Conservation (phyloP, 495 filamentous ascomycete species). For the Podospora bellae-mahoneyi region DNA sequence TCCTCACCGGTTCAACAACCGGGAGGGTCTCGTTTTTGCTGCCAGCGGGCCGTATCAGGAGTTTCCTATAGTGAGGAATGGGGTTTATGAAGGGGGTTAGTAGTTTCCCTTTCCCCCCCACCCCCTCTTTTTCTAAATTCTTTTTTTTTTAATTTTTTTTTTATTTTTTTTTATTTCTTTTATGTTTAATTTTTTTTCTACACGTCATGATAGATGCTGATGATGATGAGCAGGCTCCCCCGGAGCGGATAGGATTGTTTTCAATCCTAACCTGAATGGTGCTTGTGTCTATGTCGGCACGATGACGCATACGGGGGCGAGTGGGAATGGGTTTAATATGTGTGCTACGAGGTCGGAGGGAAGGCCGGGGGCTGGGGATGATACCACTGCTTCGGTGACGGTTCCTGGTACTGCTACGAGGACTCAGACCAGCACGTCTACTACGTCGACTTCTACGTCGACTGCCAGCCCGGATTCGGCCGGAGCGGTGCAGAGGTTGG, state of each 20-base stretch:
- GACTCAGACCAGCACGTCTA: background rate
- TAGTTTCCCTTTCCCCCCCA: background rate
- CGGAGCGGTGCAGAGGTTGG: background rate
- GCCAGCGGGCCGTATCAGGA: slow-evolving; percentile 25
- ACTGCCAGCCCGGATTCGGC: slow-evolving; percentile 1
- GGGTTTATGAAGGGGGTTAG: slow-evolving; percentile 16
- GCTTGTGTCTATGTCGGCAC: slow-evolving; percentile 25
- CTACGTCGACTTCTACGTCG: background rate
- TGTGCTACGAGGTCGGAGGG: slow-evolving; percentile 9
- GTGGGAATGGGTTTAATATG: slow-evolving; percentile 19
- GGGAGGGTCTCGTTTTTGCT: slow-evolving; percentile 21
- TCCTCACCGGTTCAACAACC: slow-evolving; percentile 34
- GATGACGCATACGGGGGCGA: slow-evolving; percentile 33
- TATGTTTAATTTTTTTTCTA: no score
- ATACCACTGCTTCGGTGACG: background rate
- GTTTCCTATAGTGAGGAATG: slow-evolving; percentile 28
- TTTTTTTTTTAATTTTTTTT: no score
- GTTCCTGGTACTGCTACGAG: background rate
- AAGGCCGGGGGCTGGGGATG: background rate
- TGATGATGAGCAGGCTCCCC: slow-evolving; percentile 17
- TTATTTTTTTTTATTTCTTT: no score
- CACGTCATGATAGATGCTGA: background rate
- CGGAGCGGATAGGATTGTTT: slow-evolving; percentile 28
- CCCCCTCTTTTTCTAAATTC: background rate
- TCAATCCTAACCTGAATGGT: slow-evolving; percentile 16